Evolutionary conservation across 805 yeast genomes (phyloP), one percentile per base, ranked within the genome.

Genomic region (Sugiyamaella chiloensis): DNA sequence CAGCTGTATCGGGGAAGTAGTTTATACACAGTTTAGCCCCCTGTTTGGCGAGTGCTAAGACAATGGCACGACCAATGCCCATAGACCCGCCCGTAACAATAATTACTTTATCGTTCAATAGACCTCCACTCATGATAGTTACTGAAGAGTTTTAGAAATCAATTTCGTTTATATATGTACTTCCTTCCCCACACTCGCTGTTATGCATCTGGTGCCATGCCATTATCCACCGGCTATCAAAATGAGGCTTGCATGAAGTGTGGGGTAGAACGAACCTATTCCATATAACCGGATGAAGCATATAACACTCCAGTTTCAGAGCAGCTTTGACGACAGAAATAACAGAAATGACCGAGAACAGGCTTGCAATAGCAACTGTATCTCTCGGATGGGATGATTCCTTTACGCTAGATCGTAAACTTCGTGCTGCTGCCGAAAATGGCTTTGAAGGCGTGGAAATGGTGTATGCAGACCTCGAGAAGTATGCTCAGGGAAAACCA

Each of bases 21-120:
- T 93, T 91, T 30, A 91, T 93, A 36, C 93, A 95, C 52, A 91
- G 93, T 70, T 84, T 88, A 23, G 97, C 97, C 52, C 98, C 99
- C 59, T 87, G 87, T 65, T 78, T 83, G 48, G 95, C 97, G 63
- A 85, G 84, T 64, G 79, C 75, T 43, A 80, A 68, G 2, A 98
- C 96, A 69, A 91, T 95, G 50, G 89, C 85, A 64, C 84, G 81
- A 53, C 99, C 99, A 58, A 91, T 76, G 40, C 99, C 99, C 42
- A 86, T 83, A 53, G 96, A 97, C 35, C 96, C 90, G 54, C 99
- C 99, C 14, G 98, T 91, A 47, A 91, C 80, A 50, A 91, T 77
- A 29, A 88, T 96, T 48, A 91, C 96, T 69, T 86, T 87, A 57
- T 74, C 89, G 62, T 80, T 80, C 63, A 91, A 71, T n/a, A 34